These are phyloP conservation scores for Babesia caballi DNA, from an alignment of 169 alveolate species.

Conservation along the genomic window DNA sequence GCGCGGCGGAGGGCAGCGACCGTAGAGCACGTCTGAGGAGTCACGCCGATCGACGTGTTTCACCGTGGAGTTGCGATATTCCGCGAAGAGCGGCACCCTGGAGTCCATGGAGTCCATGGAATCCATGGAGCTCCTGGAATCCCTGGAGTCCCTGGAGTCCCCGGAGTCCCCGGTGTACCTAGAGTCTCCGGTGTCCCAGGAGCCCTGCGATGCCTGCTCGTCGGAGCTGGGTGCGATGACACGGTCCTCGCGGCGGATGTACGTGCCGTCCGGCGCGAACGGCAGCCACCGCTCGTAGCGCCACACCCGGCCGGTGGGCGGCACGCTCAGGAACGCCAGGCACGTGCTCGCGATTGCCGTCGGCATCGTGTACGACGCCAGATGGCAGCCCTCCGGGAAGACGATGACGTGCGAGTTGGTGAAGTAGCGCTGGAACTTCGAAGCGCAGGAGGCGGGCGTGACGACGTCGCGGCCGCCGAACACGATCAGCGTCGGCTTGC, in stretches of 20 bases:
- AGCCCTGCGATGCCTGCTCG: not conserved
- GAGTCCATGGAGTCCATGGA: too few species aligned
- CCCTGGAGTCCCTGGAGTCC: too few species aligned
- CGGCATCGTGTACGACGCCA: constrained; percentile 51
- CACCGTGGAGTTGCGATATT: too few species aligned
- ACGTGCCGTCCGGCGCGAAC: constrained; percentile 29
- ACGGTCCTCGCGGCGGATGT: constrained; percentile 36
- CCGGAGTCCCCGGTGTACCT: too few species aligned
- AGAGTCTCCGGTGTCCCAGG: too few species aligned
- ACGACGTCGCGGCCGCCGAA: constrained; percentile 53
- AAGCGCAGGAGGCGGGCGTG: constrained; percentile 52
- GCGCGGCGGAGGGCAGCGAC: not conserved
- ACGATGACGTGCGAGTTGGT: constrained; percentile 55
- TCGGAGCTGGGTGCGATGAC: not conserved
- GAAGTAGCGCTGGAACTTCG: constrained; percentile 19
- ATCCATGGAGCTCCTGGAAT: too few species aligned
- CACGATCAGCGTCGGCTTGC: constrained; percentile 54
- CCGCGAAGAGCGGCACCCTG: too few species aligned
- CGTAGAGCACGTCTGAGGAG: too few species aligned
- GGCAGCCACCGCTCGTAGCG: constrained; percentile 57
- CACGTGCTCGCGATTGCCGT: constrained; percentile 52
- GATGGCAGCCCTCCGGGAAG: constrained; percentile 54
- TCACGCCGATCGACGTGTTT: too few species aligned
- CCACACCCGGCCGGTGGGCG: constrained; percentile 8
- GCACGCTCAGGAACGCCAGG: constrained; percentile 50